Evolutionary conservation across 1,284 basidiomycete species (phyloP), one percentile per base, ranked within the genome.

Genomic region (Microbotryomycetes sp.): DNA sequence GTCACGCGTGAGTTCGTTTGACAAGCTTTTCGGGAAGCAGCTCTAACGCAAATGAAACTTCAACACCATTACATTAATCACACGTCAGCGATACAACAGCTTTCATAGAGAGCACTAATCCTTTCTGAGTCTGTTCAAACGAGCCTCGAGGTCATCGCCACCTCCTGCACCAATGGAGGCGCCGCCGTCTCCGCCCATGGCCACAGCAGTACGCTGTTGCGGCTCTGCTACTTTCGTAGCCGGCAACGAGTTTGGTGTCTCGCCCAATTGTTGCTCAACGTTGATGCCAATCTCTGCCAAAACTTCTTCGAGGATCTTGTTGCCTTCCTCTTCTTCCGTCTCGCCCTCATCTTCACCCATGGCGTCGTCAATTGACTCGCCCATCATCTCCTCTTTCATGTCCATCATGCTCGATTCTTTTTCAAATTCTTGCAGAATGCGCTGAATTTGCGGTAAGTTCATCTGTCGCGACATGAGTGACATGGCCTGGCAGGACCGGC

Each of bases 371-470:
- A 98, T 88, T 1, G 93, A 89, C 65, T 98, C 96, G 45, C 88
- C 90, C 94, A 98, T 98, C 88, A 98, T 96, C 76, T 97, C 94
- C 77, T 97, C 96, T 78, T 97, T 98, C 96, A 99, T 98, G 76
- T 98, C 94, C 96, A 99, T 99, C 75, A 88, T 89, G 11, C 88
- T 85, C 66, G 87, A 94, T 78, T 99, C 96, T 72, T 86, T 88
- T 79, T 98, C 94, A 70, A 99, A 99, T 53, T 99, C 94, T 70
- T 87, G 89, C 88, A 98, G 92, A 74, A 98, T 97, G 56, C 85
- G 84, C 75, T 93, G 90, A 64, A 99, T 97, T 69, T 85, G 83
- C 7, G 96, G 94, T 13, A 98, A 82, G 76, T 98, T 98, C 70
- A 98, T 82, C 41, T 88, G 89, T 56, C 89, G 83, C 75, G 97